Evolutionary conservation across 208 protist species (phyloP), one percentile per base, ranked within the genome.

Genomic region (Blastocrithidia nonstop): DNA sequence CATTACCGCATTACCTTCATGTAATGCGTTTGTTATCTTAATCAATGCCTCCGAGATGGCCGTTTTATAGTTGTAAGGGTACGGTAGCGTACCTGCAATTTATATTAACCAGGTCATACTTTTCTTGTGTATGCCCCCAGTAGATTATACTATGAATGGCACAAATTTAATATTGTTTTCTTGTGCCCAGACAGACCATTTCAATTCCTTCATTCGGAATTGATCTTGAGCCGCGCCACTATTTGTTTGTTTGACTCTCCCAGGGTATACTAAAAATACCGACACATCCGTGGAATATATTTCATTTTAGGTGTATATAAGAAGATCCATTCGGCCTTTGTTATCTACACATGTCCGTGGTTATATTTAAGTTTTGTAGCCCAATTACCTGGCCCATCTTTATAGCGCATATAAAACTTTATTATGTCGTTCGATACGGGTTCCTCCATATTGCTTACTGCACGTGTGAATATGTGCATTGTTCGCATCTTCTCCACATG

Each of bases 381-480:
- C 61, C 4, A 55, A 39, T n/a, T 45, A 6, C 7, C 21, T 8
- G 1, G 57, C 50, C 44, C 55, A 55, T 25, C 44, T 45, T 1
- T 27, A 50, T 11, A 69, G 49, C 7, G 39, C 40, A 2, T 5
- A 15, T 19, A 46, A 37, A 31, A 63, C 35, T 35, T 26, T 32
- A 31, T 69, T 48, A 41, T 69, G 61, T n/a, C 61, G 48, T 17
- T 50, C 26, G 9, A 36, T 42, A 17, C 51, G 37, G 27, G 55
- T 35, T 0, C 50, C 32, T 4, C 40, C 28, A 17, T 25, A 35
- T 1, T 64, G 6, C 4, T 24, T n/a, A 4, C 35, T 21, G 44
- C 61, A 64, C 33, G 57, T 62, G 42, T 69, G 45, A 21, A 63
- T 36, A 43, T 66, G 59, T 23, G 26, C 36, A 28, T 66, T 66